Conservation (phyloP, 257 asterid genomes). For the Penstemon eatonii region DNA sequence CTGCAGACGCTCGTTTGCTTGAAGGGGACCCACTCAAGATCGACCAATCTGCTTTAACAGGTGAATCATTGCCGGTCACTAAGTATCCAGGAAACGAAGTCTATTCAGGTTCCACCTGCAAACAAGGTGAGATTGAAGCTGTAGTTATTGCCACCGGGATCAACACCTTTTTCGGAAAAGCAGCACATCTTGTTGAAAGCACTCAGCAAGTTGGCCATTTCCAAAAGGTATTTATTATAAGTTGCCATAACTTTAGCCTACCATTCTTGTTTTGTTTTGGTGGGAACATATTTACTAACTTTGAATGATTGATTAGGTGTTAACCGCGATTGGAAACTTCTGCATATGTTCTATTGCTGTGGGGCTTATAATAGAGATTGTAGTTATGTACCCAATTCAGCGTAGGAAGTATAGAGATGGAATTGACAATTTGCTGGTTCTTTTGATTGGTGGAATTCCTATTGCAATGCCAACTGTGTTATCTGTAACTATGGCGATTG, state of each 20-base stretch:
- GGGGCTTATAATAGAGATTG: constrained; percentile 67
- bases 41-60: constrained; percentile 87
- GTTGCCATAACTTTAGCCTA: not conserved
- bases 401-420: constrained; percentile 69
- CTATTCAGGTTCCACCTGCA: constrained; percentile 81
- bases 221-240: constrained; percentile 52
- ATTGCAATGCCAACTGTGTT: constrained; percentile 90
- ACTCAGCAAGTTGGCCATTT: constrained; percentile 85
- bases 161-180: constrained; percentile 83
- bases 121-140: constrained; percentile 88
- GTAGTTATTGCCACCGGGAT: constrained; percentile 84
- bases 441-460: constrained; percentile 87
- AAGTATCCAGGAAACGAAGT: constrained; percentile 66
- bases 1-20: constrained; percentile 87
- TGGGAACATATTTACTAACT: not conserved
- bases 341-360: constrained; percentile 75
- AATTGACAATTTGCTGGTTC: constrained; percentile 75
- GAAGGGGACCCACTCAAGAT: constrained; percentile 85
- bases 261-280: not conserved
- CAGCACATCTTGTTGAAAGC: constrained; percentile 83
- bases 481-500: constrained; percentile 91
- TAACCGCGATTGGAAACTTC: constrained; percentile 80
- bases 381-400: constrained; percentile 86
- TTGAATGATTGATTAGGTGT: constrained; percentile 40
- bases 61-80: constrained; percentile 78